Conservation (phyloP, 2,329 filamentous ascomycete species). For the Neobulgaria alba region DNA sequence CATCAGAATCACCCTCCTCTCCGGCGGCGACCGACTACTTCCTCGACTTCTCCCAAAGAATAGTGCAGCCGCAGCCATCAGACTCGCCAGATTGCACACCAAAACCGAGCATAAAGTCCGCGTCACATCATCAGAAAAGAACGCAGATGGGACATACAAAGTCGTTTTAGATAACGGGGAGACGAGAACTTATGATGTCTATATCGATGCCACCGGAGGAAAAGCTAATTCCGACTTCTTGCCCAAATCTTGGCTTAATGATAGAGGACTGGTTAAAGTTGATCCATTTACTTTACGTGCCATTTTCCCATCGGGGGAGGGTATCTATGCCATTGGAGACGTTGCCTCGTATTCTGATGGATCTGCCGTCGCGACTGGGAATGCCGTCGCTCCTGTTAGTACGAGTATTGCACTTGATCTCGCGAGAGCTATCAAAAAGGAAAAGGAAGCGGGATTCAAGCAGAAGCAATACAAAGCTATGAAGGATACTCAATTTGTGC, state of each 20-base stretch:
- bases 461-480: slow-evolving; percentile 25
- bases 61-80: slow-evolving; percentile 30
- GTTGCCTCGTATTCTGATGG: slow-evolving; percentile 35
- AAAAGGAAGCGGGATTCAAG: slow-evolving; percentile 1
- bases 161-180: slow-evolving; percentile 39
- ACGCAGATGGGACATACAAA: slow-evolving; percentile 38
- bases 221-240: slow-evolving; percentile 47
- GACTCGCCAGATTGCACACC: slow-evolving; percentile 47
- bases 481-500: slow-evolving; percentile 31
- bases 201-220: slow-evolving; percentile 47
- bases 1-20: slow-evolving; percentile 16
- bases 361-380: slow-evolving; percentile 33
- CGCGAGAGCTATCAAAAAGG: slow-evolving; percentile 3
- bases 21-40: slow-evolving; percentile 8
- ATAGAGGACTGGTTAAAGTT: slow-evolving; percentile 37
- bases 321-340: slow-evolving; percentile 41
- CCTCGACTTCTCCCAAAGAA: slow-evolving; percentile 4
- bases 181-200: slow-evolving; percentile 44
- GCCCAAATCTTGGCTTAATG: slow-evolving; percentile 36
- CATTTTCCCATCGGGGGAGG: slow-evolving; percentile 22
- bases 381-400: slow-evolving; percentile 32
- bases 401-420: slow-evolving; percentile 41
- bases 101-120: slow-evolving; percentile 36
- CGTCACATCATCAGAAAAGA: slow-evolving; percentile 31
- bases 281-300: slow-evolving; percentile 38